phyloP scores from a whole-genome alignment of 2,329 filamentous ascomycete species.

The Sporothrix variecibatus region DNA sequence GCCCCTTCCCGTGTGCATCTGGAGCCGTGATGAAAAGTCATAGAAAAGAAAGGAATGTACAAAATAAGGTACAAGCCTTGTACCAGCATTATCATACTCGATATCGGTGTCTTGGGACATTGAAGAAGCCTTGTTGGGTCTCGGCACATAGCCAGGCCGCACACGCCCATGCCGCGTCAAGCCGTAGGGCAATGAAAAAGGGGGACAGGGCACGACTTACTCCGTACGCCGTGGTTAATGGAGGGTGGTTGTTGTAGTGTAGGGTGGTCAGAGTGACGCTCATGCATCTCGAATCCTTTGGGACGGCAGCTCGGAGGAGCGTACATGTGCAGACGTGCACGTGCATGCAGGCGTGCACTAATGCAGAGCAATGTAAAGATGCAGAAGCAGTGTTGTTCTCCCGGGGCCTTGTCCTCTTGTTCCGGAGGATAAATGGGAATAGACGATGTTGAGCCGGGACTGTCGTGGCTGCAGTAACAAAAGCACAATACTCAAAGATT shows the following conservation, averaged over 20 bases:
- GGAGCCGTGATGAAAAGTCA: background rate
- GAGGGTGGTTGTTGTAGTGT: background rate
- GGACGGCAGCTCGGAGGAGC: constrained; percentile 11
- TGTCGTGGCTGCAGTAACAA: no score
- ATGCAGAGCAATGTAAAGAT: background rate
- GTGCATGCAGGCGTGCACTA: background rate
- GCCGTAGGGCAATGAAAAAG: background rate
- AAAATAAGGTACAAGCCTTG: background rate
- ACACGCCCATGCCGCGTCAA: background rate
- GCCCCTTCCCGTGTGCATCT: background rate
- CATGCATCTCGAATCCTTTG: constrained; percentile 19
- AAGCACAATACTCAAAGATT: background rate
- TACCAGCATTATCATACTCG: background rate
- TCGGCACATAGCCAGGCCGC: constrained; percentile 1
- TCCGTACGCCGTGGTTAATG: background rate
- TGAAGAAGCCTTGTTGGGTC: background rate
- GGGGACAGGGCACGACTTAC: background rate
- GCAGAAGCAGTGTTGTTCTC: background rate
- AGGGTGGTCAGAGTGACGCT: background rate
- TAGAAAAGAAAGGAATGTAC: background rate
- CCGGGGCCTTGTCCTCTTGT: background rate
- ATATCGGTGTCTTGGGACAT: background rate
- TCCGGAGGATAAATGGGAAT: background rate
- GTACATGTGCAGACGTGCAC: constrained; percentile 13
- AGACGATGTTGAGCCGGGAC: background rate